Evolutionary conservation across 306 rosid genomes (phyloP).

Genomic region (Vigna radiata): DNA sequence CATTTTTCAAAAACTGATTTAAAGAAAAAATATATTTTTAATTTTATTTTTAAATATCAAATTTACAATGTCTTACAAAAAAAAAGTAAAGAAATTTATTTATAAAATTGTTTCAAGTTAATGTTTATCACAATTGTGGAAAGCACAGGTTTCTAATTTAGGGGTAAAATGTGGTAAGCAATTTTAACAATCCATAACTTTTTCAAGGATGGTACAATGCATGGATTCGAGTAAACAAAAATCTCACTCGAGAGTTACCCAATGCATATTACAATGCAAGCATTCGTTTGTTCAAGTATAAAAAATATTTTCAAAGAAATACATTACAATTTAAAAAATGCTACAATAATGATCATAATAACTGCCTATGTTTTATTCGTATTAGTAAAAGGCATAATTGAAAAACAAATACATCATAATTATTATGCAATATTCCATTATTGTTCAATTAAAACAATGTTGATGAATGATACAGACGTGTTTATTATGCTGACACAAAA

Average conservation of each 20-base stretch:
- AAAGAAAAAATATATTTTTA: too few species aligned
- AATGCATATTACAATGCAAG: background rate
- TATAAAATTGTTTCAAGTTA: too few species aligned
- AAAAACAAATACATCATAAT: background rate
- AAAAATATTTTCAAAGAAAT: background rate
- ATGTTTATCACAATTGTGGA: too few species aligned
- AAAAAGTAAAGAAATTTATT: background rate
- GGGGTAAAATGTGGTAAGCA: background rate
- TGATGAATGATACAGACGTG: background rate
- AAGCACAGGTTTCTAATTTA: too few species aligned
- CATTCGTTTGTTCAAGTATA: background rate
- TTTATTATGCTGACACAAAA: background rate
- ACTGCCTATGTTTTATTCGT: background rate
- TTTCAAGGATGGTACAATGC: too few species aligned
- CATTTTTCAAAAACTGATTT: too few species aligned
- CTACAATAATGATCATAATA: background rate
- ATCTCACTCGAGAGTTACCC: background rate
- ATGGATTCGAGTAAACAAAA: too few species aligned
- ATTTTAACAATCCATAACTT: background rate
- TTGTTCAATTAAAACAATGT: conserved; percentile 3
- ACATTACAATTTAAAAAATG: background rate
- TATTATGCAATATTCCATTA: background rate
- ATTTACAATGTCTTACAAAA: too few species aligned
- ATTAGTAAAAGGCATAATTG: background rate
- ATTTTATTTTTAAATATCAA: too few species aligned